These are phyloP conservation scores for Colletotrichum gloeosporioides DNA, from an alignment of 2,329 filamentous ascomycete species.

Conservation along the genomic window DNA sequence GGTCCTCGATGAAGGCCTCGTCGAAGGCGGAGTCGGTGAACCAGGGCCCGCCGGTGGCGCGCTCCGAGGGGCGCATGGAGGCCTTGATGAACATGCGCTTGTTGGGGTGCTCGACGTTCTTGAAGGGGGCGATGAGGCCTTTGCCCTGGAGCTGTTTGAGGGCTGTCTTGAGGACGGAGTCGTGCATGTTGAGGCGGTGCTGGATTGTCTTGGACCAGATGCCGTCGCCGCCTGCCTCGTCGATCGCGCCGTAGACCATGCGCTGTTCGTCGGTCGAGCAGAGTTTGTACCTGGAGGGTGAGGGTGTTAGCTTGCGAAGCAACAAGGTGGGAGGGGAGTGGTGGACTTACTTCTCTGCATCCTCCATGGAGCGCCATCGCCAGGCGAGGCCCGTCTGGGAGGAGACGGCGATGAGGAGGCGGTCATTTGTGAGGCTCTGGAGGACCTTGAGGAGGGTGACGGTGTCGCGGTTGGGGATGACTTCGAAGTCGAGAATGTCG, in stretches of 20 bases:
- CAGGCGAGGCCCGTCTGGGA: constrained; percentile 55
- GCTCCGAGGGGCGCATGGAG: constrained; percentile 82
- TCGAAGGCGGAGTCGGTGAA: constrained; percentile 92
- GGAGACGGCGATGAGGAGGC: constrained; percentile 58
- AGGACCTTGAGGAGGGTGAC: constrained; percentile 60
- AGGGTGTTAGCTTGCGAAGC: background rate
- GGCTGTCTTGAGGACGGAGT: constrained; percentile 79
- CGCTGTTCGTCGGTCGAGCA: constrained; percentile 75
- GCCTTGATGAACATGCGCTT: constrained; percentile 97
- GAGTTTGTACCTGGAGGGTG: constrained; percentile 56
- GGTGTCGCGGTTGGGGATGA: constrained; percentile 63
- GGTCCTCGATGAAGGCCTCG: constrained; percentile 81
- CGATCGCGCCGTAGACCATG: constrained; percentile 88
- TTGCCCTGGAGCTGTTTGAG: constrained; percentile 85
- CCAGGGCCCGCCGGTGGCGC: constrained; percentile 93
- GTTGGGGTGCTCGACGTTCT: constrained; percentile 87
- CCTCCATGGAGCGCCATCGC: constrained; percentile 63
- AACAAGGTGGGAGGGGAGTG: background rate
- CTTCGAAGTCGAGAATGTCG: constrained; percentile 60
- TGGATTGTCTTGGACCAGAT: constrained; percentile 92
- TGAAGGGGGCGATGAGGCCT: constrained; percentile 85
- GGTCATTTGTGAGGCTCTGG: constrained; percentile 64
- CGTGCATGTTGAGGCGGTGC: constrained; percentile 80
- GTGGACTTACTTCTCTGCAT: constrained; percentile 63
- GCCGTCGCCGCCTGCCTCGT: constrained; percentile 82